Percentiles rank a stretch among this genome's conserved stretches.
phyloP scores from a whole-genome alignment of 352 stramenopile genomes.

The Phytophthora boehmeriae region DNA sequence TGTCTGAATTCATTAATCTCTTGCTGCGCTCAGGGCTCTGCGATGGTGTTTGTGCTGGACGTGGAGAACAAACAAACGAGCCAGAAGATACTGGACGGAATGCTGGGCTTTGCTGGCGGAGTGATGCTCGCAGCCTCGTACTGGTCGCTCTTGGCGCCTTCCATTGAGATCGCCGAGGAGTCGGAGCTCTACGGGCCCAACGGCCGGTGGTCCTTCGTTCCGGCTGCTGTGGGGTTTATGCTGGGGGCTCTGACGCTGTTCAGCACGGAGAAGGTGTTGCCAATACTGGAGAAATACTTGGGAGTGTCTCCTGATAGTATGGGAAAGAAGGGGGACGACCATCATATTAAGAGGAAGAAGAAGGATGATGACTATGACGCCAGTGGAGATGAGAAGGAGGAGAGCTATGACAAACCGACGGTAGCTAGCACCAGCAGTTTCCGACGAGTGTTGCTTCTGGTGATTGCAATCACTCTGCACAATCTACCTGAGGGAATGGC shows the following conservation, averaged over 20 bases:
- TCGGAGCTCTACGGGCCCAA: slow-evolving; percentile 77
- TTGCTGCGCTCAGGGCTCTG: slow-evolving; percentile 47
- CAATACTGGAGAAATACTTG: slow-evolving; percentile 57
- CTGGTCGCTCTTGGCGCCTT: slow-evolving; percentile 86
- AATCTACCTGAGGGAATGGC: slow-evolving; percentile 92
- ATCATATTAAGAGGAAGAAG: slow-evolving; percentile 18
- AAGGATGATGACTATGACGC: slow-evolving; percentile 52
- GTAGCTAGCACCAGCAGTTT: slow-evolving; percentile 49
- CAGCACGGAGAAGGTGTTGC: slow-evolving; percentile 70
- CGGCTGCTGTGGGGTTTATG: slow-evolving; percentile 83
- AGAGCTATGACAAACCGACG: slow-evolving; percentile 26
- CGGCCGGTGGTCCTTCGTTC: slow-evolving; percentile 81
- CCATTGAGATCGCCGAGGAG: slow-evolving; percentile 88
- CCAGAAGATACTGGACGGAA: slow-evolving; percentile 84
- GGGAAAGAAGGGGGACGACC: slow-evolving; percentile 63
- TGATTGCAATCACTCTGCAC: slow-evolving; percentile 92
- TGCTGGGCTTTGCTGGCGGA: slow-evolving; percentile 89
- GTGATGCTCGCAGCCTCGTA: slow-evolving; percentile 92
- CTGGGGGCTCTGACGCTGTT: slow-evolving; percentile 79
- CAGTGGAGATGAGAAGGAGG: slow-evolving; percentile 4
- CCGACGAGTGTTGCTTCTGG: slow-evolving; percentile 81
- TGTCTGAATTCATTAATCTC: no score
- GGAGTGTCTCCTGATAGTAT: slow-evolving; percentile 40
- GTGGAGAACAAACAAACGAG: slow-evolving; percentile 73
- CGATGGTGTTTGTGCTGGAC: slow-evolving; percentile 85